phyloP scores from a whole-genome alignment of 768 basidiomycete genomes.

The Suillus americanus region DNA sequence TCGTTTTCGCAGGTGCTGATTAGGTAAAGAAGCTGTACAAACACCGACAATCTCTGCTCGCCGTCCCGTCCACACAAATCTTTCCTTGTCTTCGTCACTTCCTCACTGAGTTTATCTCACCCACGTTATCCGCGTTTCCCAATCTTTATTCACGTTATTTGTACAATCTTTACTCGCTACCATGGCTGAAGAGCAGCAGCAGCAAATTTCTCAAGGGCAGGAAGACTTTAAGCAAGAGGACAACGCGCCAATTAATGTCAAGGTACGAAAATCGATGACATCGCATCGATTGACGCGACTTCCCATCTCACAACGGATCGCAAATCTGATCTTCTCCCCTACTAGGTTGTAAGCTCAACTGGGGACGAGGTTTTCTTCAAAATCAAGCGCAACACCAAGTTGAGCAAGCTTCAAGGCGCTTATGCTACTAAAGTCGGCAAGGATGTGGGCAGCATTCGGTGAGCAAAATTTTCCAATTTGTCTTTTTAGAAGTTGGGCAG shows the following conservation, averaged over 20 bases:
- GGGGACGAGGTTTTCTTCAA: constrained; percentile 97
- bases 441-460: constrained; percentile 87
- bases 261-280: constrained; percentile 44
- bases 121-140: constrained; percentile 2
- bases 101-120: background rate
- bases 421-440: constrained; percentile 93
- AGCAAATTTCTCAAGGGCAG: constrained; percentile 34
- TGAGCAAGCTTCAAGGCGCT: constrained; percentile 90
- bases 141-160: constrained; percentile 2
- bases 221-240: constrained; percentile 53
- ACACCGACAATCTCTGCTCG: constrained; percentile 9
- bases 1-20: background rate
- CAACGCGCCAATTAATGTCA: constrained; percentile 74
- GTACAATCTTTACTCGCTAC: background rate
- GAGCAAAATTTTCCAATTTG: constrained; percentile 26
- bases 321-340: constrained; percentile 2
- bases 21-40: constrained; percentile 9
- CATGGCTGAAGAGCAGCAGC: constrained; percentile 60
- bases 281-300: constrained; percentile 4
- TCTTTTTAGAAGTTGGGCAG: background rate
- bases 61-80: background rate
- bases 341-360: constrained; percentile 72
- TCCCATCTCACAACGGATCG: constrained; percentile 1
- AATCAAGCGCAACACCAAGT: constrained; percentile 90
- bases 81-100: background rate